Percentiles rank a stretch among this genome's conserved stretches.
Conservation (phyloP, 2,329 filamentous ascomycete species). For the Ophiobolus disseminans region DNA sequence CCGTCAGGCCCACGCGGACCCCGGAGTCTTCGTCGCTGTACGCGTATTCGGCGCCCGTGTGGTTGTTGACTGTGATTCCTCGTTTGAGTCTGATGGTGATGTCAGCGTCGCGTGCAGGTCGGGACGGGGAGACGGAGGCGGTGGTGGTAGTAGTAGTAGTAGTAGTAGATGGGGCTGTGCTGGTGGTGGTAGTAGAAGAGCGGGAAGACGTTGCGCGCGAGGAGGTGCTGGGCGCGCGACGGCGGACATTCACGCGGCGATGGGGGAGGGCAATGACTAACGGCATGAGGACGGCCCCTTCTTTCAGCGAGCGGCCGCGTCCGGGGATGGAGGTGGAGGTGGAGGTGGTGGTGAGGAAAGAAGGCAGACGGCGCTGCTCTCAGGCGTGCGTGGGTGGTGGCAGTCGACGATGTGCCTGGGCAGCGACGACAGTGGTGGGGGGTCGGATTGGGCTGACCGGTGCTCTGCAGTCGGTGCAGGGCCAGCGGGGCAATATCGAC, state of each 20-base stretch:
- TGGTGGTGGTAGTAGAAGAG: slow-evolving; percentile 10
- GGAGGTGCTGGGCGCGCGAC: slow-evolving; percentile 24
- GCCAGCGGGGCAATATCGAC: slow-evolving; percentile 3
- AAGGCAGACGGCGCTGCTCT: slow-evolving; percentile 11
- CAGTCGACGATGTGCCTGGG: slow-evolving; percentile 12
- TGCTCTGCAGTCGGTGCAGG: slow-evolving; percentile 7
- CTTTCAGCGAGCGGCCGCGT: slow-evolving; percentile 51
- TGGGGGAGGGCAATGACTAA: slow-evolving; percentile 52
- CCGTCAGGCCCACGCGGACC: slow-evolving; percentile 37
- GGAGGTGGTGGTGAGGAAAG: too few relatives aligned
- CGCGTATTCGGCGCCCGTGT: slow-evolving; percentile 45
- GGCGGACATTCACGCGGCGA: slow-evolving; percentile 35
- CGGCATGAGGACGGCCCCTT: slow-evolving; percentile 52
- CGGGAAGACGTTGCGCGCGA: slow-evolving; percentile 27
- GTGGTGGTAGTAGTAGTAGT: slow-evolving; percentile 34
- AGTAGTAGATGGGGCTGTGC: slow-evolving; percentile 10
- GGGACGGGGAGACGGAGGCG: slow-evolving; percentile 37
- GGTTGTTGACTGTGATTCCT: slow-evolving; percentile 50
- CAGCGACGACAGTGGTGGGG: slow-evolving; percentile 7
- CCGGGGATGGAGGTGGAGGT: slow-evolving; percentile 40
- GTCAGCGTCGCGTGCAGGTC: slow-evolving; percentile 46
- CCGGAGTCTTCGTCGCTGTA: slow-evolving; percentile 45
- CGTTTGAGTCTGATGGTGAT: slow-evolving; percentile 46
- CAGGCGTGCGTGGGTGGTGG: slow-evolving; percentile 18
- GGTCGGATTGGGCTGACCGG: slow-evolving; percentile 21